Conservation (phyloP, 2,329 filamentous ascomycete species). For the Botryotinia narcissicola region DNA sequence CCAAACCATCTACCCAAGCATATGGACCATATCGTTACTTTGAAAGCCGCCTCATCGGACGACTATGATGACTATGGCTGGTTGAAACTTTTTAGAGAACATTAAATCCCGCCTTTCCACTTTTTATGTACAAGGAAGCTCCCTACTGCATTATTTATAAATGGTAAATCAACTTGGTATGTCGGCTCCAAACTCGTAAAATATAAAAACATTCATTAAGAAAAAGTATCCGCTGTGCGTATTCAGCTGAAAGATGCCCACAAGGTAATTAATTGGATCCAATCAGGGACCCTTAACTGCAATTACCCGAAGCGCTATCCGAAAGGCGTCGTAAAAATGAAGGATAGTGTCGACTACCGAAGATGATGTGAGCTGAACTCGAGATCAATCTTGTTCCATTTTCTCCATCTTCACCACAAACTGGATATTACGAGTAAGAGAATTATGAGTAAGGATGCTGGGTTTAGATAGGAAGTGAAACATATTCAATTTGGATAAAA, state of each 20-base stretch:
- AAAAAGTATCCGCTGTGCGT: slow-evolving; percentile 12
- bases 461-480: neutral
- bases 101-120: slow-evolving; percentile 6
- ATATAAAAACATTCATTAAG: slow-evolving; percentile 7
- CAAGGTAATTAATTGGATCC: slow-evolving; percentile 1
- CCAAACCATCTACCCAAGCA: neutral
- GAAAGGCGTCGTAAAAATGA: slow-evolving; percentile 20
- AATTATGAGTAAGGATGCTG: neutral
- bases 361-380: slow-evolving; percentile 18
- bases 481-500: neutral
- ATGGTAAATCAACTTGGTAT: slow-evolving; percentile 2
- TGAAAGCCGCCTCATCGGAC: slow-evolving; percentile 8
- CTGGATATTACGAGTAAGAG: neutral
- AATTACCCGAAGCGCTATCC: slow-evolving; percentile 22
- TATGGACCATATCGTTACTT: neutral
- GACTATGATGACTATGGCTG: slow-evolving; percentile 10
- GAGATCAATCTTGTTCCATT: neutral
- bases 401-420: neutral
- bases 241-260: slow-evolving; percentile 22
- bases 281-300: slow-evolving; percentile 5
- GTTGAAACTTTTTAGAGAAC: neutral
- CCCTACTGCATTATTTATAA: slow-evolving; percentile 11
- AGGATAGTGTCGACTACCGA: slow-evolving; percentile 20
- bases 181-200: neutral
- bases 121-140: slow-evolving; percentile 5